Base-by-base conservation (phyloP, 1,284 basidiomycete species). In the Exsudoporus floridanus region DNA sequence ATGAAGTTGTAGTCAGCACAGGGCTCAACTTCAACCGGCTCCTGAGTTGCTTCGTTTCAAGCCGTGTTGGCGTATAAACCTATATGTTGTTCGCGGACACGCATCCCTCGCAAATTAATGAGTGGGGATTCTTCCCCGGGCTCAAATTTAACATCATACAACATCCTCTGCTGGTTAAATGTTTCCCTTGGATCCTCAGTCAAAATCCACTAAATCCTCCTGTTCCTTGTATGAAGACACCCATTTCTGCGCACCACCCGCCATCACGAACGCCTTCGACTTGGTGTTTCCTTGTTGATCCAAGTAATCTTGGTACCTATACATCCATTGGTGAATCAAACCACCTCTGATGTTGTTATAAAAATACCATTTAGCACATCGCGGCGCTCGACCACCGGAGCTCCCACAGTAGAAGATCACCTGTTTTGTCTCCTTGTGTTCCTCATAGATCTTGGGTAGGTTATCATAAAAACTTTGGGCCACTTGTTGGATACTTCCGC, bases 221-320 rank as follows among this genome's bases (percentile, higher is more conserved):
- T 56, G 46, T 42, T 31, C 53, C 44, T 44, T 48, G 46, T 54
- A 64, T 5, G 31, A 41, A 2, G 50, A 45, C 2, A 64, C 13
- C 70, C 69, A 71, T 25, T 53, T 40, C 19, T 50, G 57, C 18
- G 51, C 47, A 48, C 69, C 70, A 8, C 65, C 67, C 14, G 41
- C 31, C 61, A 71, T 59, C 6, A 62, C 51, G 27, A 51, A 58
- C 7, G 61, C 67, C n/a, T 57, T 57, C 25, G 69, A 66, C 4
- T 34, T 36, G 23, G 50, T 52, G 41, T 58, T 54, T 18, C 57
- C 58, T 34, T 52, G 45, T 19, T 57, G 55, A 42, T 70, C 58
- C 50, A 70, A 54, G 45, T 66, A 58, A 49, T 70, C 69, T 50
- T 70, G 69, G 45, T 71, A 71, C 67, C 70, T 69, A 28, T 7